Evolutionary conservation across 139 green algal species (phyloP).

Genomic region (Mesotaenium endlicherianum): DNA sequence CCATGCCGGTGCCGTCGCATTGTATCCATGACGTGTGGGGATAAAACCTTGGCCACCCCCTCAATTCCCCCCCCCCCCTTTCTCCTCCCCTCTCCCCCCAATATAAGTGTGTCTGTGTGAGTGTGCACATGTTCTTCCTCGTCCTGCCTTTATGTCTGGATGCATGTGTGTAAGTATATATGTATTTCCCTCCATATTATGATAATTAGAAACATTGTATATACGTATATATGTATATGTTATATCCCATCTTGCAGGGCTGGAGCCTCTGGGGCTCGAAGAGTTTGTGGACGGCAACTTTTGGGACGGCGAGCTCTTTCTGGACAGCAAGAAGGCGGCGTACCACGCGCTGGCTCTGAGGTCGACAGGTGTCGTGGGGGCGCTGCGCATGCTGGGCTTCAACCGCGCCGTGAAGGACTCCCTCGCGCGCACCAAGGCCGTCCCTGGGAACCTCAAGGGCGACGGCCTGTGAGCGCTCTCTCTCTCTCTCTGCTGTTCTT

Average conservation of each 20-base stretch:
- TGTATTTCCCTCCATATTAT: neutral
- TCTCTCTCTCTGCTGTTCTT: neutral
- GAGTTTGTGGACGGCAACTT: slow-evolving; percentile 41
- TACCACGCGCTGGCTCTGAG: slow-evolving; percentile 34
- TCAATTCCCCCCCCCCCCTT: too few species aligned
- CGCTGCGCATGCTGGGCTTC: slow-evolving; percentile 11
- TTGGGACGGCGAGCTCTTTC: slow-evolving; percentile 43
- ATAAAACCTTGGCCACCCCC: too few species aligned
- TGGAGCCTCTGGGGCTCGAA: slow-evolving; percentile 35
- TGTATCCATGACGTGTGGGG: too few species aligned
- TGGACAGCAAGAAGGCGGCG: slow-evolving; percentile 42
- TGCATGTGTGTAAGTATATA: too few species aligned
- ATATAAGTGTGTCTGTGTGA: too few species aligned
- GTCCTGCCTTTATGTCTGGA: too few species aligned
- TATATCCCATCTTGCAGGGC: neutral
- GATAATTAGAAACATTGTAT: neutral
- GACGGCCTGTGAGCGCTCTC: slow-evolving; percentile 45
- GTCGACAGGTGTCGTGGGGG: neutral
- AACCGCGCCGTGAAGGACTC: slow-evolving; percentile 20
- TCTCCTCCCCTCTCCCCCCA: too few species aligned
- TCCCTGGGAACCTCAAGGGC: slow-evolving; percentile 18
- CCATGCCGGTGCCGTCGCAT: too few species aligned
- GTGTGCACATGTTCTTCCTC: too few species aligned
- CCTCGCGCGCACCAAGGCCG: neutral
- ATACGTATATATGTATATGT: neutral